Evolutionary conservation across 192 early-diverging fungal genomes (phyloP), one percentile per base, ranked within the genome.

Genomic region (Funneliformis mosseae): DNA sequence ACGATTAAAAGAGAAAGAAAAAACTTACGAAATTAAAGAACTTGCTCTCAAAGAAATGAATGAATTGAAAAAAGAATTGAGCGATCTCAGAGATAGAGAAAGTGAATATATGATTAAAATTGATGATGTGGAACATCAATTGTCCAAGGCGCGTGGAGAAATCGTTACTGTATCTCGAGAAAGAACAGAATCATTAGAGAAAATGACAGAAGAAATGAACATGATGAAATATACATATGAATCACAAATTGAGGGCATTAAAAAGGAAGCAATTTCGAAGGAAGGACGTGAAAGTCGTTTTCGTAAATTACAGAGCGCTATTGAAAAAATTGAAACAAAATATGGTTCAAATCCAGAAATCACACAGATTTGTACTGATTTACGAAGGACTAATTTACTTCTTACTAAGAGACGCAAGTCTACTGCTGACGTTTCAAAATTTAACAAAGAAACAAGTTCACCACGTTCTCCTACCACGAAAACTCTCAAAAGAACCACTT

Each of bases 101-200:
- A 76, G 55, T 61, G 59, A 76, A 41, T 59, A 76, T 76, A 61
- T 76, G 48, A 62, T 76, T n/a, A 76, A 76, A 62, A 46, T 76
- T 61, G 55, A 76, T 60, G 74, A 76, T 61, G 41, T 76, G 18
- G 74, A 76, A 25, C 48, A 61, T 61, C 48, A 76, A 76, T 62
- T 76, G 2, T 3, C 18, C n/a, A 18, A 23, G 41, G 74, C 74
- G 21, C n/a, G 39, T 61, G 74, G 62, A 23, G 74, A 76, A 76
- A 76, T 61, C 39, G 74, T 62, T 42, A 4, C 27, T 11, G 8
- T 62, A 9, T 61, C 27, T 41, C 55, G 12, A 28, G 33, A 55
- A 38, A 76, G 60, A 61, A 76, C 28, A 8, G 74, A 59, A 62
- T 59, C 74, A 1, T 41, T 76, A 7, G 74, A 76, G 41, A 59